Evolutionary conservation across 192 early-diverging fungal genomes (phyloP).

Genomic region (Coemansia sp.): DNA sequence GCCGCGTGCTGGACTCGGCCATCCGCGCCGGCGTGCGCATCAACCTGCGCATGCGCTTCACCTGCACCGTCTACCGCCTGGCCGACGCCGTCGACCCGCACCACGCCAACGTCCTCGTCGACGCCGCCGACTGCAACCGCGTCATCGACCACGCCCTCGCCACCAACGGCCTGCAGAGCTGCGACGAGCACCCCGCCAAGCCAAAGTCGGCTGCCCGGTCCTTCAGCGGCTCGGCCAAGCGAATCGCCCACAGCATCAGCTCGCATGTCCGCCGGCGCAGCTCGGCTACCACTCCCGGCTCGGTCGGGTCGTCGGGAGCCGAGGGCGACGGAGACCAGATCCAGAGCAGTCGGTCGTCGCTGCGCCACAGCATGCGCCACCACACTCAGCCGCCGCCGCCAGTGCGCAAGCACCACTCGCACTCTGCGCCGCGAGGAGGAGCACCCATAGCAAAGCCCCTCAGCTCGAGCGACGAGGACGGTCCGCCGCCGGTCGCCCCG

Average conservation of each 20-base stretch:
- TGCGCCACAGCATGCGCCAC: not conserved
- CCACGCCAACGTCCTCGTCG: slow-evolving; percentile 48
- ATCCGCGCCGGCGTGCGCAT: slow-evolving; percentile 72
- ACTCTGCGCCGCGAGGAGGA: not conserved
- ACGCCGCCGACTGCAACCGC: slow-evolving; percentile 50
- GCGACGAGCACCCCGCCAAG: slow-evolving; percentile 15
- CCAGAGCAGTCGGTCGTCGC: not conserved
- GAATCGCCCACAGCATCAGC: not conserved
- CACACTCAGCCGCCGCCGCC: not conserved
- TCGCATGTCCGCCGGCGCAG: slow-evolving; percentile 15
- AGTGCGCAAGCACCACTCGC: slow-evolving; percentile 13
- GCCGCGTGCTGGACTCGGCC: slow-evolving; percentile 63
- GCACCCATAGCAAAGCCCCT: not conserved
- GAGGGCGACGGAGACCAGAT: not conserved
- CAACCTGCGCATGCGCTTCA: slow-evolving; percentile 88
- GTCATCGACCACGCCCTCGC: slow-evolving; percentile 48
- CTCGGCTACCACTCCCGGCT: slow-evolving; percentile 6
- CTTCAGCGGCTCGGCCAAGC: not conserved
- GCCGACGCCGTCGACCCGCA: slow-evolving; percentile 41
- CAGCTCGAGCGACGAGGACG: not conserved
- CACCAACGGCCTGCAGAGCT: slow-evolving; percentile 48
- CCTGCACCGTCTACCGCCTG: slow-evolving; percentile 84
- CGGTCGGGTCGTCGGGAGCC: not conserved
- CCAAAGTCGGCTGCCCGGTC: not conserved
- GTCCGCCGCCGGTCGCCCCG: not conserved